Conservation (phyloP, 352 stramenopile genomes). For the Phytophthora macrochlamydospora region DNA sequence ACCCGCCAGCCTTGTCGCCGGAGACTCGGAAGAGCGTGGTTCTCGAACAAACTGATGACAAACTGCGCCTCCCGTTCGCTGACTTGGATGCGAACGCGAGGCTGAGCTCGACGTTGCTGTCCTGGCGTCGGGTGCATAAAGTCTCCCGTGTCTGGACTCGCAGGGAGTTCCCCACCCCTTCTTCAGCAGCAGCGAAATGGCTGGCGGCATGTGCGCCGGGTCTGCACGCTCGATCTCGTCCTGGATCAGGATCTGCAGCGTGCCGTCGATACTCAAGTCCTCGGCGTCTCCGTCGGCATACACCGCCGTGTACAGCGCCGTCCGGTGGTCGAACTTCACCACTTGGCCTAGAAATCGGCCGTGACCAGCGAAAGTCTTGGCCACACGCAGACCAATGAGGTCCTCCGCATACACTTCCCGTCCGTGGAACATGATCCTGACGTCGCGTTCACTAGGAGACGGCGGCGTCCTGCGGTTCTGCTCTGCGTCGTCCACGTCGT, state of each 20-base stretch:
- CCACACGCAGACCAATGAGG: conserved; percentile 80
- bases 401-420: conserved; percentile 77
- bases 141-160: conserved; percentile 28
- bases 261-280: conserved; percentile 75
- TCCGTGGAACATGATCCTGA: conserved; percentile 77
- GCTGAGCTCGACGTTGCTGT: conserved; percentile 11
- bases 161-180: conserved; percentile 23
- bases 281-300: conserved; percentile 86
- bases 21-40: conserved; percentile 70
- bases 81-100: conserved; percentile 45
- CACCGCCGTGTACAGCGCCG: conserved; percentile 76
- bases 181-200: conserved; percentile 41
- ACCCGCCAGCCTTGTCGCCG: conserved; percentile 72
- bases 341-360: conserved; percentile 88
- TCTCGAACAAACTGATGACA: conserved; percentile 80
- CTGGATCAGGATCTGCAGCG: conserved; percentile 86
- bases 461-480: conserved; percentile 24
- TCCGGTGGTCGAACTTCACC: conserved; percentile 82
- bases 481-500: conserved; percentile 19
- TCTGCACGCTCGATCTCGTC: conserved; percentile 85
- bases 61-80: conserved; percentile 81
- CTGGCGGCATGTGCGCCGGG: conserved; percentile 47
- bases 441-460: conserved; percentile 45
- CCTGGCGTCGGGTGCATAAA: conserved; percentile 20
- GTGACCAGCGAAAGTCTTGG: conserved; percentile 81